Conservation (phyloP, 768 basidiomycete genomes). For the Auriscalpium orientale region DNA sequence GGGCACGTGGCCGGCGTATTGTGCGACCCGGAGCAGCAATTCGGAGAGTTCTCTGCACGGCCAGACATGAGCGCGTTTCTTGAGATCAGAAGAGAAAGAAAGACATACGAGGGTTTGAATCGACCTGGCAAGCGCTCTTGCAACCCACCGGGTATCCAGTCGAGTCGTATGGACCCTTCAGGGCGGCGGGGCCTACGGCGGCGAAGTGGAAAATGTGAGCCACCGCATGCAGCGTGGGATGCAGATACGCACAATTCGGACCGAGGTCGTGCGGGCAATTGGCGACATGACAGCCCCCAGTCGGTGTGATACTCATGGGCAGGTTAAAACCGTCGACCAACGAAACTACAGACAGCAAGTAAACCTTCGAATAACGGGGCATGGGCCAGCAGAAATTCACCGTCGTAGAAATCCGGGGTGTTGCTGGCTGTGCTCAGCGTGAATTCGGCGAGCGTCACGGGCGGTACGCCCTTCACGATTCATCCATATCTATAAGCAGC, state of each 20-base stretch:
- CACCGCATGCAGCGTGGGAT: no score
- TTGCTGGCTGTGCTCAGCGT: slow-evolving; percentile 20
- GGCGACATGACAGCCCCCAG: slow-evolving; percentile 44
- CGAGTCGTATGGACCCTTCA: slow-evolving; percentile 24
- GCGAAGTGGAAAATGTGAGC: neutral
- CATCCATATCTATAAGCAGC: neutral
- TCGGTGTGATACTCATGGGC: slow-evolving; percentile 50
- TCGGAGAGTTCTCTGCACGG: slow-evolving; percentile 21
- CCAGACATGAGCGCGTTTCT: neutral
- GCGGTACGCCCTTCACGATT: slow-evolving; percentile 21
- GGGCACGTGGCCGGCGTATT: slow-evolving; percentile 31
- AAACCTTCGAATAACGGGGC: neutral
- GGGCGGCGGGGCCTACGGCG: slow-evolving; percentile 19
- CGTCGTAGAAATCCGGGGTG: slow-evolving; percentile 17
- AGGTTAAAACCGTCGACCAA: slow-evolving; percentile 38
- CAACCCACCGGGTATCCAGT: slow-evolving; percentile 26
- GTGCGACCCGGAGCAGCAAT: slow-evolving; percentile 27
- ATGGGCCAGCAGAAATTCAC: slow-evolving; percentile 12
- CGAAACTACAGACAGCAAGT: slow-evolving; percentile 14
- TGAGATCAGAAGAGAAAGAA: neutral
- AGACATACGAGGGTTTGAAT: slow-evolving; percentile 28
- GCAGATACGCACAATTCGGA: slow-evolving; percentile 33
- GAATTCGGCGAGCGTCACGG: slow-evolving; percentile 28
- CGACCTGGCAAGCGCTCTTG: slow-evolving; percentile 26
- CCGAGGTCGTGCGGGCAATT: slow-evolving; percentile 57